Conservation (phyloP, 1,284 basidiomycete genomes). For the Heliocybe sulcata region DNA sequence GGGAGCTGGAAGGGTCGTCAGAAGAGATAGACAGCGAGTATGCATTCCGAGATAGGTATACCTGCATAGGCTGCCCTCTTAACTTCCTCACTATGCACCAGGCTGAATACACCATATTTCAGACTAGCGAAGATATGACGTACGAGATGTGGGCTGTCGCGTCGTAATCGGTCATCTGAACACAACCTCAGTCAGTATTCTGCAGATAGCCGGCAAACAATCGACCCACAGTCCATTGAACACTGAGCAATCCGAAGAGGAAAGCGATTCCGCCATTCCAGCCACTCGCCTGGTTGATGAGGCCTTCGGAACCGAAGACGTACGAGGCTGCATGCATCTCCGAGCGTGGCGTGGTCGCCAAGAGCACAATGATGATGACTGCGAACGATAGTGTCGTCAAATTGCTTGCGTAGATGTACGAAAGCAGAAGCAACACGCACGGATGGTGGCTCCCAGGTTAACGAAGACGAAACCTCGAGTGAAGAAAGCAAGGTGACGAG, state of each 20-base stretch:
- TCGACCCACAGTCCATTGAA: constrained; percentile 79
- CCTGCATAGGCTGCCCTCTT: constrained; percentile 83
- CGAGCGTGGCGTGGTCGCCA: constrained; percentile 68
- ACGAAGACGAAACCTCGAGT: constrained; percentile 83
- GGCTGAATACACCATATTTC: neutral
- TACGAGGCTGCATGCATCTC: constrained; percentile 80
- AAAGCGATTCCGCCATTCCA: constrained; percentile 80
- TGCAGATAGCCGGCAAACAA: neutral
- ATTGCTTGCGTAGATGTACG: constrained; percentile 4
- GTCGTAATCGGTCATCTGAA: constrained; percentile 47
- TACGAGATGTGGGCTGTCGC: constrained; percentile 86
- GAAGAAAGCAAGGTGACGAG: constrained; percentile 71
- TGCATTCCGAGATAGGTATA: constrained; percentile 17
- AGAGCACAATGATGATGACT: constrained; percentile 82
- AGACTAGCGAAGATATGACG: constrained; percentile 16
- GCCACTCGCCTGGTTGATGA: constrained; percentile 74
- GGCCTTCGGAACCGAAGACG: constrained; percentile 68
- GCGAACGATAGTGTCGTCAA: neutral
- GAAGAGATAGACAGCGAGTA: neutral
- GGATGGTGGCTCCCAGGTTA: constrained; percentile 70
- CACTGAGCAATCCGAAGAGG: constrained; percentile 81
- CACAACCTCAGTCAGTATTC: neutral
- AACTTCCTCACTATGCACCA: constrained; percentile 68
- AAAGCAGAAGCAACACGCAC: constrained; percentile 26
- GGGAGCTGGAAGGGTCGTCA: constrained; percentile 32